A percentile compares a stretch with the other conserved stretches of the same genome.
phyloP scores from a whole-genome alignment of 2,329 filamentous ascomycete species.

The Didymella sp. region DNA sequence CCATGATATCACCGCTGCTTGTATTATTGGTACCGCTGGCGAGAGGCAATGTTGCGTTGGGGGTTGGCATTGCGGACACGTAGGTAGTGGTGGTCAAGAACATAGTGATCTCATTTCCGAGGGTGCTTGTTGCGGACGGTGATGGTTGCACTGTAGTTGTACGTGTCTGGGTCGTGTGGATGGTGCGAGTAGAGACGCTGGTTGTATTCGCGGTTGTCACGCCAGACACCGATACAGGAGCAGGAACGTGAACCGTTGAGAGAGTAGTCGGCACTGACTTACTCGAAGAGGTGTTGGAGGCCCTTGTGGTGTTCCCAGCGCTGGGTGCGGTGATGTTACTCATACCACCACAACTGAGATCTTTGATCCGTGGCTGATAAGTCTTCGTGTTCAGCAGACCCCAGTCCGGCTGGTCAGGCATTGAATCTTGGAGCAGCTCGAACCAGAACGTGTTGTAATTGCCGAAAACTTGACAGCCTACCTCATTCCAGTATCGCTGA shows the following conservation, averaged over 20 bases:
- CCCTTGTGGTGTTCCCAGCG: no score
- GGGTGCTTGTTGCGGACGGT: not conserved
- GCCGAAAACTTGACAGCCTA: constrained; percentile 41
- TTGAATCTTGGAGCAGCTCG: constrained; percentile 35
- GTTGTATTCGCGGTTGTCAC: not conserved
- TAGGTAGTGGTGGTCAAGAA: not conserved
- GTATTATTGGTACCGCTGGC: no score
- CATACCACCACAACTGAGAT: constrained; percentile 25
- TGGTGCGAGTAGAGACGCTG: not conserved
- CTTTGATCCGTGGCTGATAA: constrained; percentile 26
- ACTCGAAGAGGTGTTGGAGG: not conserved
- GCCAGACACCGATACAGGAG: not conserved
- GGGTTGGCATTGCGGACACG: not conserved
- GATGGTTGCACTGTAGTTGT: not conserved
- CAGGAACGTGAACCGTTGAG: not conserved
- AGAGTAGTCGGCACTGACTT: not conserved
- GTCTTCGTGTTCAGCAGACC: constrained; percentile 29
- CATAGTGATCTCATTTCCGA: not conserved
- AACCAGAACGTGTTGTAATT: constrained; percentile 47
- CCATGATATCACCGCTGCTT: not conserved
- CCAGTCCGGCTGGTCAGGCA: constrained; percentile 35
- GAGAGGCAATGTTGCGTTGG: not conserved
- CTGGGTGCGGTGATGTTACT: not conserved
- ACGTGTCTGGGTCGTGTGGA: not conserved
- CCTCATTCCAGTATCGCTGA: constrained; percentile 40